A percentile compares a stretch with the other conserved stretches of the same genome.
Conservation (phyloP, 768 basidiomycete genomes). For the Lyophyllum atratum region DNA sequence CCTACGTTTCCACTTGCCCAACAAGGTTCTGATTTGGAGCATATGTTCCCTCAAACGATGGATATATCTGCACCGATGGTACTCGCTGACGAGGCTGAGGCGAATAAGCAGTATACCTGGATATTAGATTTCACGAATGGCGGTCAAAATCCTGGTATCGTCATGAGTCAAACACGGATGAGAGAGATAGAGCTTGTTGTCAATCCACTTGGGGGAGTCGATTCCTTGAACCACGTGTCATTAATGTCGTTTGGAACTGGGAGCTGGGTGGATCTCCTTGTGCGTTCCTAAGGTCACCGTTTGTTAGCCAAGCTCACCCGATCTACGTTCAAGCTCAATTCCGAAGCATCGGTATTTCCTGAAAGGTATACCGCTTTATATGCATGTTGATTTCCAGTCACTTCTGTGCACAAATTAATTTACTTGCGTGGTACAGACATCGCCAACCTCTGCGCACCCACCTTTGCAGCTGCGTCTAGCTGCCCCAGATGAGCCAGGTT, state of each 20-base stretch:
- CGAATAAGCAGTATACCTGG: constrained; percentile 49
- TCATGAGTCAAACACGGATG: constrained; percentile 75
- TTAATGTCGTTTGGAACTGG: constrained; percentile 49
- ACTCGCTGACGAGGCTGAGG: constrained; percentile 11
- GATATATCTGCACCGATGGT: constrained; percentile 30
- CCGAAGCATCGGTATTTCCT: constrained; percentile 44
- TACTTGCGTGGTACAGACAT: constrained; percentile 42
- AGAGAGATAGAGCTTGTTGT: constrained; percentile 69
- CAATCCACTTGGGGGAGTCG: constrained; percentile 54
- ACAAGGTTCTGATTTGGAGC: constrained; percentile 47
- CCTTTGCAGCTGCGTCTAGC: constrained; percentile 67
- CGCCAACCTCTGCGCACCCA: constrained; percentile 68
- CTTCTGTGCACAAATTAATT: background rate
- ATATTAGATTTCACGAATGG: constrained; percentile 71
- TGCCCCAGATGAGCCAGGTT: constrained; percentile 76
- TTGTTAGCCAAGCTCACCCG: constrained; percentile 1
- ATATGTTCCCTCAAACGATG: constrained; percentile 47
- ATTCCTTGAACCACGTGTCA: constrained; percentile 38
- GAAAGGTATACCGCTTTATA: constrained; percentile 71
- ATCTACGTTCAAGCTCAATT: constrained; percentile 50
- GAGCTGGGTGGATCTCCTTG: constrained; percentile 70
- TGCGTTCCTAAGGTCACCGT: constrained; percentile 28
- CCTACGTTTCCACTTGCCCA: constrained; percentile 58
- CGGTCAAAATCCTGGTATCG: constrained; percentile 54
- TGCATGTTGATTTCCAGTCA: constrained; percentile 44